Evolutionary conservation across 495 filamentous ascomycete species (phyloP), one percentile per base, ranked within the genome.

Genomic region (Chaetomidium leptoderma): DNA sequence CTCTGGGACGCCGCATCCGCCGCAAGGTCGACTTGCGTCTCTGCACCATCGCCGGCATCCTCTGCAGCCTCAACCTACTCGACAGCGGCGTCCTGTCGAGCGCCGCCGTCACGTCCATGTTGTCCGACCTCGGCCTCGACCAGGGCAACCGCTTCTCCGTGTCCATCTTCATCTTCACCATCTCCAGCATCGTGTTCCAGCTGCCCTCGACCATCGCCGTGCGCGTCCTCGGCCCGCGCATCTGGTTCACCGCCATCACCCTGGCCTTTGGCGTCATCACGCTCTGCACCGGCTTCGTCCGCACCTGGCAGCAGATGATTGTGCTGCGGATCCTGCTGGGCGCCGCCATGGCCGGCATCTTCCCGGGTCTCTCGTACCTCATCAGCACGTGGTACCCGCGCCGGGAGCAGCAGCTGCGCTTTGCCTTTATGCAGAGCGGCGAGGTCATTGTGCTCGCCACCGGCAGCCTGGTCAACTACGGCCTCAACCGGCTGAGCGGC

Each of bases 121-220:
- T 84, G 27, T 49, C 67, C 4, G 86, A 91, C 66, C 74, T 90
- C 32, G 78, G 79, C 10, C 75, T 91, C 30, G 63, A 66, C 57
- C 77, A 81, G 32, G 85, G 85, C 11, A 83, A 82, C 19, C 78
- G 83, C 19, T 88, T 86, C 68, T 86, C 83, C 9, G 80, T 90
- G 16, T 77, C 85, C 26, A 91, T 92, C 51, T 86, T 92, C 70
- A 88, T 90, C 66, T 90, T 89, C 73, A 90, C 88, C 27, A 78
- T 90, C 56, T 78, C 85, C 13, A 86, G 82, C 66, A 87, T 92
- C 43, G 78, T 79, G 23, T 90, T 88, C 63, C 88, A 92, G 65
- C 74, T 92, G 16, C 88, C 88, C 0, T 84, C 83, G 29, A 91
- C 87, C 3, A 73, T 90, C 21, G 83, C 85, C 6, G 84, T 89